Percentiles rank a stretch among this genome's conserved stretches.
Conservation (phyloP, 768 basidiomycete species). For the Leucocoprinus sp. region DNA sequence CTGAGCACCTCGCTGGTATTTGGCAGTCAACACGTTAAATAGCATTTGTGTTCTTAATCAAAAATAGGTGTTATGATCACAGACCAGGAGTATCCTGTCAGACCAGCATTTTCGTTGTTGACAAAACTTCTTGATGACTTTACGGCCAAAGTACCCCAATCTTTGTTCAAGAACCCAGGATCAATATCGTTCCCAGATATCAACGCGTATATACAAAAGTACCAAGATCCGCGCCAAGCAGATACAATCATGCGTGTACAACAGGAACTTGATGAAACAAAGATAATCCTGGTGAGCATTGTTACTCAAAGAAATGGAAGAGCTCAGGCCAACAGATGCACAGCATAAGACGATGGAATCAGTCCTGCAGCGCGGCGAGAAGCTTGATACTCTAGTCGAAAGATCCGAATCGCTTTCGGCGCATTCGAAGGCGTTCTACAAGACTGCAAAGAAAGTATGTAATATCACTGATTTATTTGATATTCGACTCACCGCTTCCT, state of each 20-base stretch:
- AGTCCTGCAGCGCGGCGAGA: conserved; percentile 92
- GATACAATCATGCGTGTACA: conserved; percentile 99
- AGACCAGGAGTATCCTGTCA: conserved; percentile 93
- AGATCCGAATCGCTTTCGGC: conserved; percentile 81
- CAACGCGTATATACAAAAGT: conserved; percentile 75
- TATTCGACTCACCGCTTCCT: conserved; percentile 11
- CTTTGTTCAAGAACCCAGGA: conserved; percentile 55
- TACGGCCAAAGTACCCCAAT: conserved; percentile 66
- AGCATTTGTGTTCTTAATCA: neutral
- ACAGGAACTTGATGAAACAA: conserved; percentile 97
- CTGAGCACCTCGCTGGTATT: conserved; percentile 78
- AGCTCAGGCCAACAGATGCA: conserved; percentile 3
- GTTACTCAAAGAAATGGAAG: conserved; percentile 1
- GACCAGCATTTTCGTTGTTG: conserved; percentile 92
- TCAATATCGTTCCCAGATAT: conserved; percentile 73
- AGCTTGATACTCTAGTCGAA: conserved; percentile 91
- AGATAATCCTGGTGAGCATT: conserved; percentile 83
- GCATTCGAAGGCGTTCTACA: conserved; percentile 98
- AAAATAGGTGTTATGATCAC: conserved; percentile 79
- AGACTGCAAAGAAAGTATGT: conserved; percentile 96
- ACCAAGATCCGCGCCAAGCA: conserved; percentile 95
- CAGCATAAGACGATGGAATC: conserved; percentile 99
- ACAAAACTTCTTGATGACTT: conserved; percentile 94
- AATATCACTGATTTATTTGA: neutral
- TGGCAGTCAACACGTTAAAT: neutral